A percentile compares a stretch with the other conserved stretches of the same genome.
These are phyloP conservation scores for Salix koriyanagi DNA, from an alignment of 345 rosid species.

Conservation along the genomic window DNA sequence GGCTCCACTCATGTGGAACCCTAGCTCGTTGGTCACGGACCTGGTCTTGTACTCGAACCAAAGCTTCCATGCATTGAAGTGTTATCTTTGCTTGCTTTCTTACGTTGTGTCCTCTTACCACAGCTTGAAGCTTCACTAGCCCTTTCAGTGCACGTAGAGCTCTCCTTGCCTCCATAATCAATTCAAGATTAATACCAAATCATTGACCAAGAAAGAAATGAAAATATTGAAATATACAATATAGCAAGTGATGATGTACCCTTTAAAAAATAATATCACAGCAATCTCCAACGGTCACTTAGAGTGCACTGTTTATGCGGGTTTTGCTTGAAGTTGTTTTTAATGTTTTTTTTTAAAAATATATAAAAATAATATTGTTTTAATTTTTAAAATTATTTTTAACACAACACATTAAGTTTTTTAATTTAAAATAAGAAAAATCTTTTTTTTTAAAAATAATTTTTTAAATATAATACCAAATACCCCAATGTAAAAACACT, in stretches of 20 bases:
- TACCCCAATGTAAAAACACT: not conserved
- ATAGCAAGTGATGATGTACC: not conserved
- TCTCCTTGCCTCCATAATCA: slow-evolving; percentile 18
- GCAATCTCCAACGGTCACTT: too few relatives aligned
- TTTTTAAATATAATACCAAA: too few relatives aligned
- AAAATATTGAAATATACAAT: not conserved
- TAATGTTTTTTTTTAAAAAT: too few relatives aligned
- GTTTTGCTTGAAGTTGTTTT: too few relatives aligned
- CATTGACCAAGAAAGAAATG: not conserved
- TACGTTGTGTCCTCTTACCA: slow-evolving; percentile 27
- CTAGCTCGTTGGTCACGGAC: slow-evolving; percentile 20
- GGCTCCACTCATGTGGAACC: slow-evolving; percentile 21
- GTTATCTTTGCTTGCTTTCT: slow-evolving; percentile 25
- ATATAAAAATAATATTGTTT: too few relatives aligned
- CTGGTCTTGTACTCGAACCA: slow-evolving; percentile 25
- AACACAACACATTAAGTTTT: too few relatives aligned
- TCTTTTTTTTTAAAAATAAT: too few relatives aligned
- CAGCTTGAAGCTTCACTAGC: slow-evolving; percentile 31
- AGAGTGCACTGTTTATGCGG: too few relatives aligned
- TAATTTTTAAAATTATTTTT: too few relatives aligned
- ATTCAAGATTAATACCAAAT: not conserved
- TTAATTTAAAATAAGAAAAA: too few relatives aligned
- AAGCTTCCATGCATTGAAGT: slow-evolving; percentile 27
- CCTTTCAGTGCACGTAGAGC: slow-evolving; percentile 29
- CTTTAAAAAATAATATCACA: too few relatives aligned